A percentile compares a stretch with the other conserved stretches of the same genome.
These are phyloP conservation scores for Basidiobolus meristosporus DNA, from an alignment of 371 early-diverging fungal species.

Conservation along the genomic window DNA sequence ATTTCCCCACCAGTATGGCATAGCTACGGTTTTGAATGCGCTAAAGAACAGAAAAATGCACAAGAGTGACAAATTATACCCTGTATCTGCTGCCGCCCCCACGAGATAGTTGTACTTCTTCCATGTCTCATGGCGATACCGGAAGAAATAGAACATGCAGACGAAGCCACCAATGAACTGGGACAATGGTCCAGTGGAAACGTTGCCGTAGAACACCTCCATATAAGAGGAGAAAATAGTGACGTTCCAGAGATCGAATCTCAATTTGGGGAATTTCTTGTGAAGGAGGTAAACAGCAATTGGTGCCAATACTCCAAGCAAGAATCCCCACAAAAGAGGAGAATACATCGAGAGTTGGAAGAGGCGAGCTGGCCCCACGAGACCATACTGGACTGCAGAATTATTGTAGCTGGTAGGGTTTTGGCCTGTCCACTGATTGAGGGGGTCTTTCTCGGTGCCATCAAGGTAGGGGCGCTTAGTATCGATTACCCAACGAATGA, in stretches of 20 bases:
- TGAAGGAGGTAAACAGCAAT: conserved; percentile 23
- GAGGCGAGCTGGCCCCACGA: conserved; percentile 50
- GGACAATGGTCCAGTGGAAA: too few relatives aligned
- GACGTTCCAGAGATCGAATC: conserved; percentile 5
- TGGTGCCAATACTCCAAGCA: conserved; percentile 32
- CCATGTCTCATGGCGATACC: conserved; percentile 39
- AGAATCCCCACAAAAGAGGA: conserved; percentile 24
- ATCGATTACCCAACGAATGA: conserved; percentile 14
- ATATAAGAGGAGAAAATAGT: conserved; percentile 9
- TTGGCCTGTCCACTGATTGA: conserved; percentile 10
- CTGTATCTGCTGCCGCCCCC: not conserved
- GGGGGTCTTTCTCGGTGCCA: conserved; percentile 10
- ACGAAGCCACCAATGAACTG: too few relatives aligned
- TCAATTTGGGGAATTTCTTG: conserved; percentile 7
- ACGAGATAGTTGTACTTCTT: conserved; percentile 23
- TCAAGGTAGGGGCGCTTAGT: conserved; percentile 6
- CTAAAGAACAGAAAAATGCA: too few relatives aligned
- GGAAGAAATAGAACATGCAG: conserved; percentile 33
- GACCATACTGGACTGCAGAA: conserved; percentile 38
- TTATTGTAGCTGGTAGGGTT: conserved; percentile 14
- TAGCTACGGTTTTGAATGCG: too few relatives aligned
- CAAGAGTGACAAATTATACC: too few relatives aligned
- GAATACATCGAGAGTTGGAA: conserved; percentile 45
- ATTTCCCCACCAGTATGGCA: too few relatives aligned
- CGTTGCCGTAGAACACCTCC: too few relatives aligned